These are phyloP conservation scores for Chalara sp. DNA, from an alignment of 2,329 filamentous ascomycete species.

Conservation along the genomic window DNA sequence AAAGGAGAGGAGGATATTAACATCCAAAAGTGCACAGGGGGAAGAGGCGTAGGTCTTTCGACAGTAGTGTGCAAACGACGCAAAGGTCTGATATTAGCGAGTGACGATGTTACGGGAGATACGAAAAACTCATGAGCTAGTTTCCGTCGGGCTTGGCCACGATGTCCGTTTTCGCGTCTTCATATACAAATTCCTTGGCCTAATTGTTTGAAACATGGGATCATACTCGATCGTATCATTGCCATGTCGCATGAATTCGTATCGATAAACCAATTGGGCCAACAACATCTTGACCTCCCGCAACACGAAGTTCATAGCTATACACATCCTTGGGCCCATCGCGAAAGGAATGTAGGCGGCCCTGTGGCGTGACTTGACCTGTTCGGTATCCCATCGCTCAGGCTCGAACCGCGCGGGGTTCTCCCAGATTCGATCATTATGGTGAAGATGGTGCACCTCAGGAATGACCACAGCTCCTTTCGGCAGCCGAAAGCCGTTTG, in stretches of 20 bases:
- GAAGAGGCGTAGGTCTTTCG: too few species aligned
- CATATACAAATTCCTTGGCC: slow-evolving; percentile 32
- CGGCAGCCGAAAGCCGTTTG: slow-evolving; percentile 37
- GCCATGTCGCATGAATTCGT: slow-evolving; percentile 28
- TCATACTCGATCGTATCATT: slow-evolving; percentile 31
- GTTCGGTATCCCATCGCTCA: slow-evolving; percentile 16
- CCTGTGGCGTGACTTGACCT: slow-evolving; percentile 11
- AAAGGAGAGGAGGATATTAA: too few species aligned
- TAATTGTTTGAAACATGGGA: slow-evolving; percentile 33
- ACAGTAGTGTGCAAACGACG: too few species aligned
- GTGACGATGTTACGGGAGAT: too few species aligned
- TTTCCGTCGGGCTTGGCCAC: slow-evolving; percentile 7
- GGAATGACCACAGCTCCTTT: slow-evolving; percentile 24
- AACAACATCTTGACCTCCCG: slow-evolving; percentile 33
- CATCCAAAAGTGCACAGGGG: too few species aligned
- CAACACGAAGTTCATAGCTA: slow-evolving; percentile 35
- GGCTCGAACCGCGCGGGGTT: slow-evolving; percentile 13
- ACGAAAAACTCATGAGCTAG: too few species aligned
- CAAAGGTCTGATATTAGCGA: too few species aligned
- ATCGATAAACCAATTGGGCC: slow-evolving; percentile 30
- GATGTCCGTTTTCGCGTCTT: slow-evolving; percentile 14
- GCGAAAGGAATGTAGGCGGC: slow-evolving; percentile 31
- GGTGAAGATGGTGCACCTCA: slow-evolving; percentile 16
- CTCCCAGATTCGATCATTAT: slow-evolving; percentile 16
- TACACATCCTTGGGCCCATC: slow-evolving; percentile 29